Evolutionary conservation across 2,329 filamentous ascomycete genomes (phyloP).

Genomic region (Cordyceps tenuipes): DNA sequence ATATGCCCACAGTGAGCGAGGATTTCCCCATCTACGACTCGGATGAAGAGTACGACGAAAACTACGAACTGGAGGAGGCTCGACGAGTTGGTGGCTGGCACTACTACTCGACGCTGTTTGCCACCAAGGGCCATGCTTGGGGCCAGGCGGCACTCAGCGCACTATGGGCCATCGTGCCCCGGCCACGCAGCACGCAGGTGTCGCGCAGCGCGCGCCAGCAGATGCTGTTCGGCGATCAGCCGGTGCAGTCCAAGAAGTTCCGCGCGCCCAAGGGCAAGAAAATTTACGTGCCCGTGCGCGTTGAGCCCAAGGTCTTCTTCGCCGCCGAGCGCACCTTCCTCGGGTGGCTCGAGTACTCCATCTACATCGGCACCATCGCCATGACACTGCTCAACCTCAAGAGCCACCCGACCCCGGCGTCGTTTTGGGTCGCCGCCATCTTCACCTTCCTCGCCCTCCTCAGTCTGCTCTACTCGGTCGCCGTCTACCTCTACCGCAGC

Average conservation of each 20-base stretch:
- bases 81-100: constrained; percentile 66
- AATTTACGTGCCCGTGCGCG: constrained; percentile 90
- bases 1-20: constrained; percentile 50
- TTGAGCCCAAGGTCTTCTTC: constrained; percentile 97
- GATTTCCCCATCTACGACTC: constrained; percentile 89
- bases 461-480: constrained; percentile 74
- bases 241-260: constrained; percentile 53
- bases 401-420: constrained; percentile 43
- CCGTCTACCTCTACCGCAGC: constrained; percentile 82
- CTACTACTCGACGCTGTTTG: constrained; percentile 57
- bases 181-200: constrained; percentile 47
- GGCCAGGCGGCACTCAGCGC: constrained; percentile 34
- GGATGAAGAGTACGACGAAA: constrained; percentile 64
- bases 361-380: constrained; percentile 84
- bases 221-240: constrained; percentile 44
- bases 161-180: constrained; percentile 45
- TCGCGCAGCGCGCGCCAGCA: constrained; percentile 47
- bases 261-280: constrained; percentile 76
- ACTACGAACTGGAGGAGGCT: constrained; percentile 70
- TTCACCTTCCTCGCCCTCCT: constrained; percentile 77
- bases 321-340: constrained; percentile 94
- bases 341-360: constrained; percentile 94
- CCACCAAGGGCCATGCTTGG: constrained; percentile 34
- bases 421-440: constrained; percentile 61
- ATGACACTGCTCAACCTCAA: constrained; percentile 79